Conservation (phyloP, 2,329 filamentous ascomycete species). For the Beauveria medogensis region DNA sequence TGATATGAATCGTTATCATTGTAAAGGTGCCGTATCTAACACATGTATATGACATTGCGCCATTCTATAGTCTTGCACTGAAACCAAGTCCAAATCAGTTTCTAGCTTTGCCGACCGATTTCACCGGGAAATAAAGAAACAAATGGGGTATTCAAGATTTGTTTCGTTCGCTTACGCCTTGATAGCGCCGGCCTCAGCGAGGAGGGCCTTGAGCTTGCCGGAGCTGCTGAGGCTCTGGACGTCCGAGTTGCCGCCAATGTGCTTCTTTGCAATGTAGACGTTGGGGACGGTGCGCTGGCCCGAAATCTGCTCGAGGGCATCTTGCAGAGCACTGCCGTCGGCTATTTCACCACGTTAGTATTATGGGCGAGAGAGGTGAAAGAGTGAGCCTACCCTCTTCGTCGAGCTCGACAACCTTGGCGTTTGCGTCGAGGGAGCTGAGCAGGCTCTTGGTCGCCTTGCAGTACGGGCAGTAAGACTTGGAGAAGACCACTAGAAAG, state of each 20-base stretch:
- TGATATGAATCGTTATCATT: too few species aligned
- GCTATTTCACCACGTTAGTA: slow-evolving; percentile 40
- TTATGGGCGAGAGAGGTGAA: not conserved
- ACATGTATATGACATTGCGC: not conserved
- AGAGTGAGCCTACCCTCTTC: slow-evolving; percentile 57
- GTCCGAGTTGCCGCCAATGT: slow-evolving; percentile 95
- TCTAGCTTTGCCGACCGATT: not conserved
- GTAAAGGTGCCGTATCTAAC: not conserved
- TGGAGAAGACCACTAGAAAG: slow-evolving; percentile 77
- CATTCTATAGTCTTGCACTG: slow-evolving; percentile 7
- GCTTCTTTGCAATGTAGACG: slow-evolving; percentile 83
- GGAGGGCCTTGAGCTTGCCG: slow-evolving; percentile 32
- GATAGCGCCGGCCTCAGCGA: slow-evolving; percentile 35
- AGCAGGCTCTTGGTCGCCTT: slow-evolving; percentile 68
- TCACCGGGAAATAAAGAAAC: not conserved
- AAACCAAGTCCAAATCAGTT: not conserved
- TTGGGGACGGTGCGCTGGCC: slow-evolving; percentile 89
- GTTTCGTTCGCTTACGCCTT: slow-evolving; percentile 27
- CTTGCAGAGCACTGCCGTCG: slow-evolving; percentile 76
- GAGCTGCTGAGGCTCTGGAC: slow-evolving; percentile 51
- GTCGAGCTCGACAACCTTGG: slow-evolving; percentile 74
- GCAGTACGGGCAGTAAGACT: slow-evolving; percentile 96
- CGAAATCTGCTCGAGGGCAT: slow-evolving; percentile 70
- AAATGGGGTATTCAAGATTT: slow-evolving; percentile 6
- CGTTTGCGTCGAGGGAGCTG: slow-evolving; percentile 62